Percentiles rank a stretch among this genome's conserved stretches.
Evolutionary conservation across 2,329 filamentous ascomycete species (phyloP).

Genomic region (Claviceps citrina): DNA sequence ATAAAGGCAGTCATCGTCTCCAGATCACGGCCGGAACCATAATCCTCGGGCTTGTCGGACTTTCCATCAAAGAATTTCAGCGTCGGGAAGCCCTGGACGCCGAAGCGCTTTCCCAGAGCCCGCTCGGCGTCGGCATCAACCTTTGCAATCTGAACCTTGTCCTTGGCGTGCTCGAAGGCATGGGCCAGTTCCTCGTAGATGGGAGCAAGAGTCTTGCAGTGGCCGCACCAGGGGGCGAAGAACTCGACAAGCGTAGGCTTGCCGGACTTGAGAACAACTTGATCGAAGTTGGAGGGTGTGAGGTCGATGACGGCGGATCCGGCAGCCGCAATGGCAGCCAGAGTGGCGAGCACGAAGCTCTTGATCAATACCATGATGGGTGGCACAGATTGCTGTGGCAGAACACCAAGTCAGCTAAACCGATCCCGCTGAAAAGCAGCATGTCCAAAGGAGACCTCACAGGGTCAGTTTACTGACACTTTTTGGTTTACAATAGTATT

Average conservation of each 20-base stretch:
- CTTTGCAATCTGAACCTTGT: conserved; percentile 76
- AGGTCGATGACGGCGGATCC: conserved; percentile 82
- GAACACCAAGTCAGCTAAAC: not conserved
- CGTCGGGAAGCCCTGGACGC: conserved; percentile 88
- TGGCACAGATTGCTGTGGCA: conserved; percentile 3
- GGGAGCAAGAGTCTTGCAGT: conserved; percentile 95
- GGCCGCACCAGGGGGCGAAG: conserved; percentile 96
- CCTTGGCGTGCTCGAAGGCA: conserved; percentile 54
- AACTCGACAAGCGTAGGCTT: conserved; percentile 96
- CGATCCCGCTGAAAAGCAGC: not conserved
- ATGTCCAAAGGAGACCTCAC: no score
- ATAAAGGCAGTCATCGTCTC: conserved; percentile 74
- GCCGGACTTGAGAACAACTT: conserved; percentile 73
- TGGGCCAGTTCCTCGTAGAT: conserved; percentile 81
- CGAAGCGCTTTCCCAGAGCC: conserved; percentile 68
- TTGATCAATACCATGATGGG: conserved; percentile 41
- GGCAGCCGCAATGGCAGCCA: conserved; percentile 43
- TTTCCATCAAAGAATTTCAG: conserved; percentile 97
- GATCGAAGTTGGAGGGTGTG: conserved; percentile 79
- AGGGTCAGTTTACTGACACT: not conserved
- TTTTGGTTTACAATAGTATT: no score
- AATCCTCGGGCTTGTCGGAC: conserved; percentile 70
- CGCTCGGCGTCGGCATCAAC: conserved; percentile 89
- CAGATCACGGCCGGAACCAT: conserved; percentile 72
- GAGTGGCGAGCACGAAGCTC: conserved; percentile 41